Evolutionary conservation across 2,329 filamentous ascomycete genomes (phyloP), one percentile per base, ranked within the genome.

Genomic region (Rosellinia necatrix): DNA sequence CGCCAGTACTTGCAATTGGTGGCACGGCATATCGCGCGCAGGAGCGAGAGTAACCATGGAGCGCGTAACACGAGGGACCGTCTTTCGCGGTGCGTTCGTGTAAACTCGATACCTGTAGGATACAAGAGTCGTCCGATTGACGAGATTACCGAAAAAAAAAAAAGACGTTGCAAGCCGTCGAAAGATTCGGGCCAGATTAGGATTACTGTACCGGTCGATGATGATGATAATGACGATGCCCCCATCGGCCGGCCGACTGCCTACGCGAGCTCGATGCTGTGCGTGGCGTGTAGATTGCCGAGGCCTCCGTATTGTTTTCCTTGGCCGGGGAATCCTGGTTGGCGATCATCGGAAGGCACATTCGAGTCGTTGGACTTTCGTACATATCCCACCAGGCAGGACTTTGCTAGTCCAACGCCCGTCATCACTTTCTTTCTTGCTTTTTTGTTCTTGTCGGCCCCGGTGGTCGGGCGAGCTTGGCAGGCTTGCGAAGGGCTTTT

Each of bases 391-490:
- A 19, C 22, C 8, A 49, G 15, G 25, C 27, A 34, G 42, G 25
- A 40, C 37, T 17, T 32, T 25, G 24, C 19, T 15, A 43, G 43
- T 19, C 15, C 7, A 24, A 5, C 19, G 35, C 42, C 32, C 49
- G 49, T 48, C 44, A 35, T 53, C 43, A 48, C 35, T 47, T 49
- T 49, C 12, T 8, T 15, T 27, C 22, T 37, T 3, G n/a, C n/a
- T n/a, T n/a, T 48, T 48, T 56, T 37, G 25, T 47, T 56, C 53
- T 57, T 57, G 24, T 38, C 10, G 35, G 42, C 35, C 27, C 25
- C 48, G 24, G 48, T 24, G 29, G 48, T 42, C 49, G 17, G 52
- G 47, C 15, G 17, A 42, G 13, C 27, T 42, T 35, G 34, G 29
- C 27, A 32, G 21, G 38, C 40, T 47, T 47, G 44, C 22, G 21